Evolutionary conservation across 805 yeast genomes (phyloP), one percentile per base, ranked within the genome.

Genomic region (Diddensiella santjacobensis): DNA sequence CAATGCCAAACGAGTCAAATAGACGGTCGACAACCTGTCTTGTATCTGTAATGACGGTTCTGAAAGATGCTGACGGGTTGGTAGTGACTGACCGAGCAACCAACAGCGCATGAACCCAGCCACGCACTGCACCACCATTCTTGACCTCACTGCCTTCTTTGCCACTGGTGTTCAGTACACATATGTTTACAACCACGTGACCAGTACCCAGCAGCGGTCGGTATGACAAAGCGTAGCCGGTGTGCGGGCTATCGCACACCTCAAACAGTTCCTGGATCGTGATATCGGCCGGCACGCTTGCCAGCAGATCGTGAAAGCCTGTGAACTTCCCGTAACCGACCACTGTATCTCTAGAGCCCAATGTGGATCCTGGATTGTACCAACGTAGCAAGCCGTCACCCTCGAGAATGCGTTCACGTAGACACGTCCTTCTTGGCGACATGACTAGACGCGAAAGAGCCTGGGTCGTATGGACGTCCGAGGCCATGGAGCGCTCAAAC

Each of bases 71-170:
- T 15, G 20, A 15, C 38, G 20, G 38, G 22, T 26, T n/a, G 26
- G 23, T 24, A 23, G 49, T 20, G 31, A 26, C 13, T 13, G 41
- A 23, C 20, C 33, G 39, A 35, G 60, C 63, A 8, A 62, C 41
- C 17, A 56, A 43, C 26, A 61, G 54, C 22, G 64, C 65, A 46
- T 61, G 66, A 13, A 51, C 59, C 67, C 67, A 63, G 4, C 63
- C 64, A 17, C 54, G 51, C 22, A 52, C 37, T 13, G 42, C 49
- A 13, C 31, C 31, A 13, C 31, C 31, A 13, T 13, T 13, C 8
- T 8, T 8, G 31, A 13, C 31, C 8, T 8, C 31, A 22, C 24
- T 30, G 20, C 38, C 29, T 22, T 33, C 31, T 4, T 24, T 19
- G 19, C 39, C 22, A 20, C 41, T 42, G 10, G 37, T 52, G 44